Base-by-base conservation (phyloP, 1,284 basidiomycete species). In the Neolentinus lepideus region DNA sequence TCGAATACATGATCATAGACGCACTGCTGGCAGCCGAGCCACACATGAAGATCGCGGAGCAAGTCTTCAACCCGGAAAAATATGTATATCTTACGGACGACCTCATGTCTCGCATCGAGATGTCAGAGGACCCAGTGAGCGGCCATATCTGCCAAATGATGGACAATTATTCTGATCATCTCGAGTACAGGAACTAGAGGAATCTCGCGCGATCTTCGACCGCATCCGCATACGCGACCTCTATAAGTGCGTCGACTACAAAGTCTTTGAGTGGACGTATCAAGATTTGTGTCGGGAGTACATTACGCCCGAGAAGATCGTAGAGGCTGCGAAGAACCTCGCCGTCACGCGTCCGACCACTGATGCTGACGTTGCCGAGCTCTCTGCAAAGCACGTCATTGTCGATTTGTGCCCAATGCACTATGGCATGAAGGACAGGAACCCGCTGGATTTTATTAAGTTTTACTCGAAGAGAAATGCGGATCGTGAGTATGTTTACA, bases 1-100 rank as follows among this genome's bases (percentile, higher is more conserved):
- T 92, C 54, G 90, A 91, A 64, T 80, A 83, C 62, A 92, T 91
- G 89, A 74, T 92, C 22, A 75, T 89, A 2, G 90, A 92, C 61
- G 87, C 78, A 0, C 73, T 92, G 9, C 69, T 84, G 1, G 68
- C 70, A 0, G 90, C 90, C 0, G 85, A 92, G 43, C 77, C 80
- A 0, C 58, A 76, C 57, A 66, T 90, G 64, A 73, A 81, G 45
- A 80, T 90, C 55, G 79, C 85, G 0, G 65, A 76, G 0, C 70
- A 73, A 1, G 76, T 90, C n/a, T 67, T 75, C 43, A 64, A 84
- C 29, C 82, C 88, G 0, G 71, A 79, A 50, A 73, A 75, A 56
- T 90, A 79, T 55, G 63, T 90, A 2, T 69, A 77, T 58, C 73
- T 92, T 1, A 89, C 85, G 0, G 90, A 92, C 61, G 69, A 79